Evolutionary conservation across 305 asterid species (phyloP).

Genomic region (Striga hermonthica): DNA sequence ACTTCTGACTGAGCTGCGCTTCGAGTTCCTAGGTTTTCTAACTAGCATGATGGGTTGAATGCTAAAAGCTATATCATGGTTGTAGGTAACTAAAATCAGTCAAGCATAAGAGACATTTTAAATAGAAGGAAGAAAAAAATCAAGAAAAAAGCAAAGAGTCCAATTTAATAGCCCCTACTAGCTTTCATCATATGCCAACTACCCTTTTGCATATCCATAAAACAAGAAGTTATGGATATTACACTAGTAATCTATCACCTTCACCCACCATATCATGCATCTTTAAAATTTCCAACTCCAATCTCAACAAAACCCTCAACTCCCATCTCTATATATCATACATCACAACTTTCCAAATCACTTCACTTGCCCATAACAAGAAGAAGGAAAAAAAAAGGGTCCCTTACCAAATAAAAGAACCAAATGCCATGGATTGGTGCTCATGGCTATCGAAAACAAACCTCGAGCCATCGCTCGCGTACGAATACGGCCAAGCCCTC

Average conservation of each 20-base stretch:
- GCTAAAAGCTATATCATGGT: too few relatives aligned
- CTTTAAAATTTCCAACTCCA: conserved; percentile 19
- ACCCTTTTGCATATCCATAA: conserved; percentile 36
- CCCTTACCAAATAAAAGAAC: too few relatives aligned
- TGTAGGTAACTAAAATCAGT: too few relatives aligned
- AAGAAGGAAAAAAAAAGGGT: background rate
- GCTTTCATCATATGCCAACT: conserved; percentile 28
- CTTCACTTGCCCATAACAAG: background rate
- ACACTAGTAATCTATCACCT: conserved; percentile 34
- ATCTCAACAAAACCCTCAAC: background rate
- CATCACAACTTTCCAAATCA: background rate
- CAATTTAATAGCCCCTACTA: background rate
- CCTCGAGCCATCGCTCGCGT: conserved; percentile 50
- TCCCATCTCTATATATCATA: conserved; percentile 3
- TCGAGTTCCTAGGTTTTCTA: too few relatives aligned
- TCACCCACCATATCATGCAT: conserved; percentile 45
- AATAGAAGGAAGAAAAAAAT: too few relatives aligned
- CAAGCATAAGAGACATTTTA: too few relatives aligned
- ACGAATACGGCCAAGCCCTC: conserved; percentile 52
- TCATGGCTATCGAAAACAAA: conserved; percentile 69
- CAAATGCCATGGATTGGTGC: conserved; percentile 73
- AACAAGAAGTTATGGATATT: conserved; percentile 27
- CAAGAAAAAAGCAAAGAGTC: too few relatives aligned
- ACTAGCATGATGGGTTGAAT: too few relatives aligned
- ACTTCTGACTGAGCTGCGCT: too few relatives aligned